A percentile compares a stretch with the other conserved stretches of the same genome.
Conservation (phyloP, 176 grass and related monocot genomes). For the Poa annua region DNA sequence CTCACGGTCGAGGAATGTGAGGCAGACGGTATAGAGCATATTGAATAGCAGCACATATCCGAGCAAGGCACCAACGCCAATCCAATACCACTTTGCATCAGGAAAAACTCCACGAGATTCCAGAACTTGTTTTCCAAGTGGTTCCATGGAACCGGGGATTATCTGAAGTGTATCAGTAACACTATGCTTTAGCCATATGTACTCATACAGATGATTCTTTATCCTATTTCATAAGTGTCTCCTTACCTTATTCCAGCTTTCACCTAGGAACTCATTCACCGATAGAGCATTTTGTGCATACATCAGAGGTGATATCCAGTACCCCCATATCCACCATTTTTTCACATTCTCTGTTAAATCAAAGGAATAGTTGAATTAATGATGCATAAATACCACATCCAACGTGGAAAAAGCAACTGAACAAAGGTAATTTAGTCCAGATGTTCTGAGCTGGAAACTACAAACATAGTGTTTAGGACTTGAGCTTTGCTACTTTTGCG, state of each 20-base stretch:
- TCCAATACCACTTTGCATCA: conserved; percentile 78
- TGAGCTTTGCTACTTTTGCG: conserved; percentile 18
- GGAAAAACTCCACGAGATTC: conserved; percentile 64
- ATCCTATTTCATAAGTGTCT: neutral
- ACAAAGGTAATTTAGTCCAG: neutral
- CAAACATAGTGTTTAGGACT: neutral
- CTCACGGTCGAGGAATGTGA: conserved; percentile 75
- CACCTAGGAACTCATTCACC: conserved; percentile 77
- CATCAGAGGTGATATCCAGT: conserved; percentile 77
- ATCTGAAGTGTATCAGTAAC: conserved; percentile 29
- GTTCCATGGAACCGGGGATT: neutral
- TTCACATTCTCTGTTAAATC: conserved; percentile 69
- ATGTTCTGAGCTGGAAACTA: neutral
- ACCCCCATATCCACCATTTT: conserved; percentile 87
- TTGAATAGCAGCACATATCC: conserved; percentile 84
- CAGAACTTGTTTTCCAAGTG: conserved; percentile 57
- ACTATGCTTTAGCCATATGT: conserved; percentile 38
- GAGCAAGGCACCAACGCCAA: conserved; percentile 65
- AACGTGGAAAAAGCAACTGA: conserved; percentile 2
- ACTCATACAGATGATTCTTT: neutral
- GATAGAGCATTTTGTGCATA: conserved; percentile 77
- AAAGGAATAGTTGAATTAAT: conserved; percentile 10
- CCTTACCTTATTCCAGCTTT: conserved; percentile 70
- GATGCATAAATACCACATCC: neutral
- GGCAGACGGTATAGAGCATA: conserved; percentile 68